Evolutionary conservation across 305 asterid genomes (phyloP).

Genomic region (Coffea humblotiana): DNA sequence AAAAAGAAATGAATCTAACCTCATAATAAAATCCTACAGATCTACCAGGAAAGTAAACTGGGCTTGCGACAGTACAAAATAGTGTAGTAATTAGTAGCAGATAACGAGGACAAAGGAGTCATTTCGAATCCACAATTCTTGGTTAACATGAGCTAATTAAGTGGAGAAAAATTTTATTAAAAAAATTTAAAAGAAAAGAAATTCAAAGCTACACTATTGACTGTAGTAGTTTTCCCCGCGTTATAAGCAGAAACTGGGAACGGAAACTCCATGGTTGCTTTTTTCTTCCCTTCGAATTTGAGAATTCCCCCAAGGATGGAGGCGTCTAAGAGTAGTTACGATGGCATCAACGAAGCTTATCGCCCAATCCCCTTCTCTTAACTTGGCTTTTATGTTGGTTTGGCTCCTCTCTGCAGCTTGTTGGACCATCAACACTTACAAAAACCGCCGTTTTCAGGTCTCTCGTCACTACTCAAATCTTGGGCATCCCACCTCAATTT

Average conservation of each 20-base stretch:
- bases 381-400: constrained; percentile 48
- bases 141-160: background rate
- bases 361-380: constrained; percentile 57
- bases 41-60: too few relatives aligned
- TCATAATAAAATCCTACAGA: background rate
- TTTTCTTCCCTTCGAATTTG: background rate
- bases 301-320: constrained; percentile 31
- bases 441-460: constrained; percentile 79
- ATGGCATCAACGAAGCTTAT: constrained; percentile 46
- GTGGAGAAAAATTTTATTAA: background rate
- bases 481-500: background rate
- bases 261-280: constrained; percentile 9
- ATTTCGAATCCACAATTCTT: background rate
- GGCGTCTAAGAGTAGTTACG: constrained; percentile 9
- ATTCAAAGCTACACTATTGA: background rate
- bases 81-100: background rate
- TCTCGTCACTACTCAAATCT: background rate
- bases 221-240: constrained; percentile 8
- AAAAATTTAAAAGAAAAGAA: background rate
- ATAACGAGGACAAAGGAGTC: background rate
- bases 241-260: constrained; percentile 23
- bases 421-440: constrained; percentile 76
- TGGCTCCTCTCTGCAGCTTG: constrained; percentile 63
- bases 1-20: background rate
- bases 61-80: too few relatives aligned